These are phyloP conservation scores for Lactarius tabidus DNA, from an alignment of 768 basidiomycete species.

Conservation along the genomic window DNA sequence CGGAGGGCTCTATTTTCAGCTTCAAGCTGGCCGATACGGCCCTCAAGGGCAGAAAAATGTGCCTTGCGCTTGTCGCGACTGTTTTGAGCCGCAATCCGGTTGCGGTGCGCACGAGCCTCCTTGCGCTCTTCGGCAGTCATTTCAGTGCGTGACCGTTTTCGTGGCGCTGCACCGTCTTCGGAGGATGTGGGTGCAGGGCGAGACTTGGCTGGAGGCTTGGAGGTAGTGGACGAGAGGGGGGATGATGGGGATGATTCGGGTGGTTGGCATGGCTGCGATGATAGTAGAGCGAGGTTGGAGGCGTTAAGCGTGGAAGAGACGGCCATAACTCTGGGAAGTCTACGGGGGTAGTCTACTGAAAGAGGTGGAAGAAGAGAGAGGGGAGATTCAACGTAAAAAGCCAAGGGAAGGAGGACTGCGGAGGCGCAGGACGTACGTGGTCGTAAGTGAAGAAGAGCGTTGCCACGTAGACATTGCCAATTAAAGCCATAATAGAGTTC, in stretches of 20 bases:
- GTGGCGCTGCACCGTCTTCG: conserved; percentile 41
- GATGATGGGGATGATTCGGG: conserved; percentile 19
- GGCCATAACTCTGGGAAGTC: conserved; percentile 8
- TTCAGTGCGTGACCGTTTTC: conserved; percentile 70
- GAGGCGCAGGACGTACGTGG: conserved; percentile 27
- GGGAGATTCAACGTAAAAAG: conserved; percentile 1
- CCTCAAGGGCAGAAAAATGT: conserved; percentile 86
- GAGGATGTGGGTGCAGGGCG: conserved; percentile 17
- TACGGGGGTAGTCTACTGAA: conserved; percentile 8
- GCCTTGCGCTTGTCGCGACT: conserved; percentile 87
- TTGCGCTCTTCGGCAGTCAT: conserved; percentile 70
- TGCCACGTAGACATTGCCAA: conserved; percentile 8
- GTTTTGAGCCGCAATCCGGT: conserved; percentile 91
- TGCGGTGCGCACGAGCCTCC: conserved; percentile 86
- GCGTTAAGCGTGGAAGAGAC: conserved; percentile 3
- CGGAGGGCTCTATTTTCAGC: conserved; percentile 78
- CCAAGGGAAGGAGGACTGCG: conserved; percentile 16
- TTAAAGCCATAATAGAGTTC: too few species aligned
- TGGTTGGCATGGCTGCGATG: conserved; percentile 6
- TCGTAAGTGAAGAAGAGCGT: conserved; percentile 25
- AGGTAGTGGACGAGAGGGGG: conserved; percentile 2
- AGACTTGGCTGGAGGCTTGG: conserved; percentile 24
- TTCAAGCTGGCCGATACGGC: conserved; percentile 85
- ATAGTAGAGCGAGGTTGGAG: conserved; percentile 8
- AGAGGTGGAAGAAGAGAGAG: neutral